A percentile compares a stretch with the other conserved stretches of the same genome.
These are phyloP conservation scores for Pseudopithomyces maydicus DNA, from an alignment of 2,329 filamentous ascomycete species.

Conservation along the genomic window DNA sequence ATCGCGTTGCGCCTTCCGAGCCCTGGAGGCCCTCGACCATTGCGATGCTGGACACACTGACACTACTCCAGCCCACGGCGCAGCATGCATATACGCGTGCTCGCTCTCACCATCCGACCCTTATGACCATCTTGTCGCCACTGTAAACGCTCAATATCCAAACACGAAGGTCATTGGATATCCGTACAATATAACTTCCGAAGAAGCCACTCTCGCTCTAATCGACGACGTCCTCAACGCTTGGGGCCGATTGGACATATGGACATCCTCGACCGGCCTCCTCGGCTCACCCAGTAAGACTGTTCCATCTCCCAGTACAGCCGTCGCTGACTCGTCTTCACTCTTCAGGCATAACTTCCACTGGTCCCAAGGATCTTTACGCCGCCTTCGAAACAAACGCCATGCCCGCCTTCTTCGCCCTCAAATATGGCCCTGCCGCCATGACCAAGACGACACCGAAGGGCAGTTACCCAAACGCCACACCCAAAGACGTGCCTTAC, in stretches of 20 bases:
- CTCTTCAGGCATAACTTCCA: constrained; percentile 52
- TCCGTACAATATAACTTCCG: constrained; percentile 62
- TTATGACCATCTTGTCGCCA: constrained; percentile 49
- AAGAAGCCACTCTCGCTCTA: constrained; percentile 64
- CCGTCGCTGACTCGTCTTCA: too few relatives aligned
- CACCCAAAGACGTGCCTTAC: constrained; percentile 64
- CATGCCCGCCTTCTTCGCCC: constrained; percentile 67
- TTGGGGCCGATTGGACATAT: constrained; percentile 62
- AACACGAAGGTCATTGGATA: constrained; percentile 67
- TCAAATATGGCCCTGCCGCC: constrained; percentile 68
- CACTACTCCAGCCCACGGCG: constrained; percentile 59
- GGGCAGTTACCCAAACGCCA: constrained; percentile 63
- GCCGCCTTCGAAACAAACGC: constrained; percentile 65
- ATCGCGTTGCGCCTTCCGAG: too few relatives aligned
- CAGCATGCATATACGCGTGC: constrained; percentile 67
- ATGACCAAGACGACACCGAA: constrained; percentile 65
- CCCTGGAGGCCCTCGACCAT: background rate
- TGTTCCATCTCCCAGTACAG: too few relatives aligned
- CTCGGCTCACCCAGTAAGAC: constrained; percentile 55
- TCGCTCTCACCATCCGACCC: constrained; percentile 50
- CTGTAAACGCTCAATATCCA: constrained; percentile 50
- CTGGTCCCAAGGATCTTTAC: constrained; percentile 61
- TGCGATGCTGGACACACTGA: constrained; percentile 7
- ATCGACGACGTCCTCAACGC: constrained; percentile 68
- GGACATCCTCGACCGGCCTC: constrained; percentile 63